Percentiles rank a stretch among this genome's conserved stretches.
Evolutionary conservation across 2,329 filamentous ascomycete genomes (phyloP).

Genomic region (Phialocephala sp.): DNA sequence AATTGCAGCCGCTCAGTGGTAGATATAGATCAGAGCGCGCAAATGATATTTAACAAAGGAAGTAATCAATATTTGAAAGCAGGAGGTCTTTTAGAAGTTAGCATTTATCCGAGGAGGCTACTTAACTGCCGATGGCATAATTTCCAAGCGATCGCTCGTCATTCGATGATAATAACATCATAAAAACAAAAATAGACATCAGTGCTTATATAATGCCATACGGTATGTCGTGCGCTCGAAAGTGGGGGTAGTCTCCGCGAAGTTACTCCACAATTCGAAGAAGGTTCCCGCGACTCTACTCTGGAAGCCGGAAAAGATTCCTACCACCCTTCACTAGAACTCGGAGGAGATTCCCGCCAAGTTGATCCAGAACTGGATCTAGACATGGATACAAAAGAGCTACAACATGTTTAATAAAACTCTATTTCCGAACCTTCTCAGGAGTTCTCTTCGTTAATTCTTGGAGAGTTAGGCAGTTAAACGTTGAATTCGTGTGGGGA

Average conservation of each 20-base stretch:
- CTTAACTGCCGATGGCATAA: constrained; percentile 10
- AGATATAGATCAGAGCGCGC: background rate
- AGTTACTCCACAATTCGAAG: too few species aligned
- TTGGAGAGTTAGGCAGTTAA: too few species aligned
- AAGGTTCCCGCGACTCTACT: too few species aligned
- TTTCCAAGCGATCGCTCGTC: constrained; percentile 10
- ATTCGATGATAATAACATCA: constrained; percentile 18
- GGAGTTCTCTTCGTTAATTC: too few species aligned
- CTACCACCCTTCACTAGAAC: too few species aligned
- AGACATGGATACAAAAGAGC: too few species aligned
- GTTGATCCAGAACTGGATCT: too few species aligned
- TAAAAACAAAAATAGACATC: constrained; percentile 16
- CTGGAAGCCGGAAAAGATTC: too few species aligned
- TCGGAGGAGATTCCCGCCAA: too few species aligned
- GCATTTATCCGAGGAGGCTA: constrained; percentile 8
- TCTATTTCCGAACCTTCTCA: too few species aligned
- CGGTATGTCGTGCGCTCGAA: constrained; percentile 7
- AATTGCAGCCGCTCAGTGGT: background rate
- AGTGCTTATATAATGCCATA: constrained; percentile 5
- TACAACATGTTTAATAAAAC: too few species aligned
- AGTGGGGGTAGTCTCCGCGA: constrained; percentile 13
- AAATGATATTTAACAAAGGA: constrained; percentile 4
- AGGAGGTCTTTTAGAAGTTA: constrained; percentile 11
- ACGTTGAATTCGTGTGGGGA: too few species aligned
- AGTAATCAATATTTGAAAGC: constrained; percentile 7